A percentile compares a stretch with the other conserved stretches of the same genome.
These are phyloP conservation scores for Cinnamomum chago DNA, from an alignment of 164 flowering plant genomes.

Conservation along the genomic window DNA sequence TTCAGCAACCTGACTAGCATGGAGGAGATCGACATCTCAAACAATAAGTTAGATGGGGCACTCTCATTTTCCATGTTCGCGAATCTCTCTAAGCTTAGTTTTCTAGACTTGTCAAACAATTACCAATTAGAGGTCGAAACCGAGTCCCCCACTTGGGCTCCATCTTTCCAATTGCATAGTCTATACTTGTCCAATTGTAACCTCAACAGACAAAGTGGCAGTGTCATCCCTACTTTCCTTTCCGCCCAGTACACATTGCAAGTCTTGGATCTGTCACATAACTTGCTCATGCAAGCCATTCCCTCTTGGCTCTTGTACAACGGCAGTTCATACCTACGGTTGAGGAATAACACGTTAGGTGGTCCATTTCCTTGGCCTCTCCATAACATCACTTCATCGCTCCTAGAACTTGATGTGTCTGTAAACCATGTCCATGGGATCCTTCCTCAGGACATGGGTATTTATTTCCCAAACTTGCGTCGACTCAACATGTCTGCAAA, in stretches of 20 bases:
- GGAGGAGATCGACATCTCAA: neutral
- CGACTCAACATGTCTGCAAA: slow-evolving; percentile 1
- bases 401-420: slow-evolving; percentile 3
- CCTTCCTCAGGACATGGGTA: neutral
- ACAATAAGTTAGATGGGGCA: slow-evolving; percentile 3
- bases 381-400: neutral
- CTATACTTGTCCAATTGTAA: slow-evolving; percentile 1
- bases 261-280: neutral
- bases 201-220: slow-evolving; percentile 1
- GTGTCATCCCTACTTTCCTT: slow-evolving; percentile 4
- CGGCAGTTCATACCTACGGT: neutral
- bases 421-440: neutral
- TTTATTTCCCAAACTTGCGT: neutral
- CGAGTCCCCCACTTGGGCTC: slow-evolving; percentile 6
- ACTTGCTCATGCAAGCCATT: neutral
- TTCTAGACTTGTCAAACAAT: slow-evolving; percentile 1
- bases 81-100: slow-evolving; percentile 3
- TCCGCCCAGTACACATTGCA: neutral
- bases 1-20: neutral
- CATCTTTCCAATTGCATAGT: slow-evolving; percentile 5
- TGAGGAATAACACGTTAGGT: neutral
- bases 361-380: slow-evolving; percentile 8
- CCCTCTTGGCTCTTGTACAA: slow-evolving; percentile 9
- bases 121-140: slow-evolving; percentile 4
- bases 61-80: slow-evolving; percentile 9